Evolutionary conservation across 306 rosid species (phyloP).

Genomic region (Betula pendula): DNA sequence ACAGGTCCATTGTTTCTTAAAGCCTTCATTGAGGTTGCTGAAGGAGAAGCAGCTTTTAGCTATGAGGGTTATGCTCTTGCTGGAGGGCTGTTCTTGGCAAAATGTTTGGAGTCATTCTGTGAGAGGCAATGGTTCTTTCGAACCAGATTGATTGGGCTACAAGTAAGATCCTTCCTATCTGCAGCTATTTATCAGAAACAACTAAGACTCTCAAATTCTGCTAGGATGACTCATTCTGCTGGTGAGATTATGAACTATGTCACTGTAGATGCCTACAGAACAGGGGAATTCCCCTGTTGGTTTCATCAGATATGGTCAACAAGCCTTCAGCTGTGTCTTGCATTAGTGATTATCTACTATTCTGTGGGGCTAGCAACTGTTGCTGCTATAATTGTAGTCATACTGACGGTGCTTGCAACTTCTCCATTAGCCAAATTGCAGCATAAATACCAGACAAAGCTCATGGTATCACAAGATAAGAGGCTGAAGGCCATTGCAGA

Average conservation of each 20-base stretch:
- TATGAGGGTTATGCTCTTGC: slow-evolving; percentile 66
- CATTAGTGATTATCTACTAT: slow-evolving; percentile 21
- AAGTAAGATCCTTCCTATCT: slow-evolving; percentile 58
- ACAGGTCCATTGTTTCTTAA: slow-evolving; percentile 75
- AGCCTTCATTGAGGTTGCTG: slow-evolving; percentile 70
- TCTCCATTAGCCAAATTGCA: slow-evolving; percentile 33
- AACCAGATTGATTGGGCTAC: slow-evolving; percentile 57
- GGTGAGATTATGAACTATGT: slow-evolving; percentile 86
- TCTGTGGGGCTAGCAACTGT: slow-evolving; percentile 31
- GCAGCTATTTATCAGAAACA: slow-evolving; percentile 66
- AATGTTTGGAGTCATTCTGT: slow-evolving; percentile 60
- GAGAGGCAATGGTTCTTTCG: slow-evolving; percentile 82
- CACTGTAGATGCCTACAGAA: slow-evolving; percentile 74
- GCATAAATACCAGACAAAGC: slow-evolving; percentile 23
- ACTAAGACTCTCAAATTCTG: slow-evolving; percentile 56
- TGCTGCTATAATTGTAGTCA: slow-evolving; percentile 26
- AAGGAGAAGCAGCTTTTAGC: slow-evolving; percentile 61
- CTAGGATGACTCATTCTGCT: slow-evolving; percentile 58
- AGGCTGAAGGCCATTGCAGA: slow-evolving; percentile 30
- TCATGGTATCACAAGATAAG: slow-evolving; percentile 27
- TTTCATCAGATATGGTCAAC: slow-evolving; percentile 39
- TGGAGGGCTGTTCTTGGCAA: slow-evolving; percentile 50
- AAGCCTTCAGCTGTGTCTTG: slow-evolving; percentile 27
- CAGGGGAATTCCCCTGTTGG: slow-evolving; percentile 25
- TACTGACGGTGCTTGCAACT: slow-evolving; percentile 21